Conservation (phyloP, 495 filamentous ascomycete species). For the Aspergillus taichungensis region DNA sequence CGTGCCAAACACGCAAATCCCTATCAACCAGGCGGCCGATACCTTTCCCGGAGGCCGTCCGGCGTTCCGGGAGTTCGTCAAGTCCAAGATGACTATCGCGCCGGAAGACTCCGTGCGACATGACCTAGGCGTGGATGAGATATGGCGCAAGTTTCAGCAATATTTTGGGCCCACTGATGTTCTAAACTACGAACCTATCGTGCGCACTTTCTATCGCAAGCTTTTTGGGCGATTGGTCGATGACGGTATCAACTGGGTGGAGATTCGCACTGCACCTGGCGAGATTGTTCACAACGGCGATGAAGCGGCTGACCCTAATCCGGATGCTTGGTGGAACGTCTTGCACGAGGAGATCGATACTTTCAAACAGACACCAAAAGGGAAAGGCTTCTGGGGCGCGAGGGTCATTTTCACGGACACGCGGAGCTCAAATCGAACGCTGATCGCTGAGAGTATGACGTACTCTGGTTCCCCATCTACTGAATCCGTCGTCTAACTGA, state of each 20-base stretch:
- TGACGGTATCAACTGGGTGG: conserved; percentile 11
- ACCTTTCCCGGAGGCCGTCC: conserved; percentile 4
- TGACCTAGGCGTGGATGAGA: conserved; percentile 10
- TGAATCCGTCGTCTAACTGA: neutral
- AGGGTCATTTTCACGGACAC: conserved; percentile 11
- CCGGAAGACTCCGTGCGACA: conserved; percentile 7
- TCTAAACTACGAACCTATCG: conserved; percentile 9
- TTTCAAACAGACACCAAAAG: conserved; percentile 5
- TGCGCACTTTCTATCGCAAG: conserved; percentile 6
- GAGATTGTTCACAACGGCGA: conserved; percentile 8
- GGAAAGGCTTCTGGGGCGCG: conserved; percentile 10
- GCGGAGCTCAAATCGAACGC: conserved; percentile 1
- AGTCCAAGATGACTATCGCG: conserved; percentile 1
- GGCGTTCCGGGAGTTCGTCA: conserved; percentile 6
- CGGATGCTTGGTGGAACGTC: conserved; percentile 9
- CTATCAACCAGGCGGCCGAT: conserved; percentile 1
- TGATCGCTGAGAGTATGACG: conserved; percentile 1
- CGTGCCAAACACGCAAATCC: conserved; percentile 8
- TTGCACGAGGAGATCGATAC: conserved; percentile 8
- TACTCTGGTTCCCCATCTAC: neutral
- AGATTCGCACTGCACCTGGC: conserved; percentile 5
- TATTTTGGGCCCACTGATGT: conserved; percentile 2
- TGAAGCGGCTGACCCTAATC: conserved; percentile 5
- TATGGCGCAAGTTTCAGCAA: conserved; percentile 8
- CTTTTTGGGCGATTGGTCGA: conserved; percentile 3